Base-by-base conservation (phyloP, 2,329 filamentous ascomycete genomes). In the Chrysosporium queenslandicum region DNA sequence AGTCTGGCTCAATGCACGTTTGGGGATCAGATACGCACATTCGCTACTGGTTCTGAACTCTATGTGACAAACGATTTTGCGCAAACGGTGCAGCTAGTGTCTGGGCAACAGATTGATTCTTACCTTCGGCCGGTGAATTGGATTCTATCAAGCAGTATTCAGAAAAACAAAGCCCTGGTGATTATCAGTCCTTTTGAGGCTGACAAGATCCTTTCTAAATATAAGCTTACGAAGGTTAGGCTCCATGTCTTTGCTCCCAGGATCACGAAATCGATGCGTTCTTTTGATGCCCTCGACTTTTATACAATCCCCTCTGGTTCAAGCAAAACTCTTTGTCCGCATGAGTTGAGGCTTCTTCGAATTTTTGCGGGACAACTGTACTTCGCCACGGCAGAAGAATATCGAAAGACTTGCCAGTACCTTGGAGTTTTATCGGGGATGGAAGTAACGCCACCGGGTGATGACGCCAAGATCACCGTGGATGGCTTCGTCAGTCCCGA, bases 311-410 rank as follows among this genome's bases (percentile, higher is more conserved):
- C 70, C 0, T 45, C 30, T 12, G 27, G 36, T 1, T 37, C 63
- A 0, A 54, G 55, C 1, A 3, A 2, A 0, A 57, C 59, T 27
- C 55, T 43, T 0, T 51, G 11, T 62, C 58, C 7, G 62, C 61
- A 67, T 0, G 63, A 68, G 0, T 69, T 43, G 4, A 36, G 29
- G 27, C 55, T 78, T 50, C 70, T 87, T 0, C 82, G 83, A 39
- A 64, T 87, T 0, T 86, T 87, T 52, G 72, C 83, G 0, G 83
- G 83, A 0, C 80, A 83, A 50, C 69, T 86, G 0, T 87, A 86
- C 58, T 68, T 86, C 8, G 63, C 63, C 0, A 71, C 69, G 0
- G 76, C 71, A 36, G 55, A 67, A 0, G 75, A 84, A 48, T 87
- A 86, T 37, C 32, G 51, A 12, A 23, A 45, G 4, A 23, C 60